These are phyloP conservation scores for Beta vulgaris DNA, from an alignment of 148 eudicot species.

Conservation along the genomic window DNA sequence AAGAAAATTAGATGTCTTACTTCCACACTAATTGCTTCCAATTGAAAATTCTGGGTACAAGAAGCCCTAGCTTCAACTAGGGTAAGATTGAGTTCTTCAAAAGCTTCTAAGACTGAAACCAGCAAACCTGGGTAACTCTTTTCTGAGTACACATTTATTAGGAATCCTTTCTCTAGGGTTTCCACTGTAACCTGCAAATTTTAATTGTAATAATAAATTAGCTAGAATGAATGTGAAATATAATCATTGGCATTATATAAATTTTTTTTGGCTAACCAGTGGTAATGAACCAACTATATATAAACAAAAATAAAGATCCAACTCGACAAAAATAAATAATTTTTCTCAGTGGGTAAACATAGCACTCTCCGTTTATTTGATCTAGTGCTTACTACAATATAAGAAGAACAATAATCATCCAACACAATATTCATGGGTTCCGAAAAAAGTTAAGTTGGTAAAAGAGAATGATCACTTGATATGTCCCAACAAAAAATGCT, in stretches of 20 bases:
- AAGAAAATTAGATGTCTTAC: conserved; percentile 40
- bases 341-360: too few relatives aligned
- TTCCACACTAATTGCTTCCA: conserved; percentile 65
- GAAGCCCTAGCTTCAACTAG: conserved; percentile 78
- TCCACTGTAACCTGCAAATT: conserved; percentile 59
- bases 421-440: too few relatives aligned
- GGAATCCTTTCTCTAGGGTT: conserved; percentile 69
- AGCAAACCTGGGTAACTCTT: conserved; percentile 63
- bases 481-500: too few relatives aligned
- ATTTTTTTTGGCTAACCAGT: too few relatives aligned
- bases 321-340: too few relatives aligned
- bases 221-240: neutral
- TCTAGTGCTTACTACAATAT: too few relatives aligned
- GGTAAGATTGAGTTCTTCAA: conserved; percentile 70
- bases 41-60: conserved; percentile 54
- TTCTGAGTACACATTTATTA: conserved; percentile 55
- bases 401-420: too few relatives aligned
- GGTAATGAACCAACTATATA: too few relatives aligned
- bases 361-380: too few relatives aligned
- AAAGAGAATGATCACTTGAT: too few relatives aligned
- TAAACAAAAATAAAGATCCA: too few relatives aligned
- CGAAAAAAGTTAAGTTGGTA: too few relatives aligned
- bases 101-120: conserved; percentile 56
- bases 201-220: neutral
- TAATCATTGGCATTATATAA: neutral